These are phyloP conservation scores for Wickerhamomyces sydowiorum DNA, from an alignment of 805 yeast genomes.

Conservation along the genomic window DNA sequence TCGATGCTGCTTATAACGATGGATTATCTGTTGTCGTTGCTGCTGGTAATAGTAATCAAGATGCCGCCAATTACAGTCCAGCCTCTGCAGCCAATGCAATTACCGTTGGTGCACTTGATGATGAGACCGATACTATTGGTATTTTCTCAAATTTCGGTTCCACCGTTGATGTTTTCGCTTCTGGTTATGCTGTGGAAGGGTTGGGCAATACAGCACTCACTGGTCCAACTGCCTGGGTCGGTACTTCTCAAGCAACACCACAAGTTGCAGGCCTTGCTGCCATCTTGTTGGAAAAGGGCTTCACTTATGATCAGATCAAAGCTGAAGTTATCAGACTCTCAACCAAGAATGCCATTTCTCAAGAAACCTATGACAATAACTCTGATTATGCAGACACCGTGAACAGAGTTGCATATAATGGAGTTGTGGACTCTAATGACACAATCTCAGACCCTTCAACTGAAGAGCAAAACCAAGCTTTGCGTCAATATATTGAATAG, in stretches of 20 bases:
- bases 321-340: slow-evolving; percentile 34
- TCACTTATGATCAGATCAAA: slow-evolving; percentile 33
- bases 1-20: slow-evolving; percentile 59
- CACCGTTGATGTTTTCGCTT: slow-evolving; percentile 76
- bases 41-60: slow-evolving; percentile 71
- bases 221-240: slow-evolving; percentile 36
- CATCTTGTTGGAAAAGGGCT: slow-evolving; percentile 43
- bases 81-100: slow-evolving; percentile 64
- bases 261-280: slow-evolving; percentile 58
- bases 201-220: slow-evolving; percentile 28
- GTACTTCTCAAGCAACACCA: slow-evolving; percentile 76
- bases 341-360: slow-evolving; percentile 28
- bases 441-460: background rate
- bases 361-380: slow-evolving; percentile 29
- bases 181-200: slow-evolving; percentile 63
- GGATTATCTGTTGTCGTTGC: slow-evolving; percentile 73
- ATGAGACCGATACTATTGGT: slow-evolving; percentile 57
- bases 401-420: slow-evolving; percentile 36
- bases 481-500: no score
- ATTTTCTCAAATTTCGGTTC: slow-evolving; percentile 79
- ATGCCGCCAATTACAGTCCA: slow-evolving; percentile 77
- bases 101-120: slow-evolving; percentile 83
- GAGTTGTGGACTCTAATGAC: background rate
- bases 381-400: slow-evolving; percentile 39
- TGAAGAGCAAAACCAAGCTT: background rate